Percentiles rank a stretch among this genome's conserved stretches.
Evolutionary conservation across 345 rosid genomes (phyloP).

Genomic region (Noccaea caerulescens): DNA sequence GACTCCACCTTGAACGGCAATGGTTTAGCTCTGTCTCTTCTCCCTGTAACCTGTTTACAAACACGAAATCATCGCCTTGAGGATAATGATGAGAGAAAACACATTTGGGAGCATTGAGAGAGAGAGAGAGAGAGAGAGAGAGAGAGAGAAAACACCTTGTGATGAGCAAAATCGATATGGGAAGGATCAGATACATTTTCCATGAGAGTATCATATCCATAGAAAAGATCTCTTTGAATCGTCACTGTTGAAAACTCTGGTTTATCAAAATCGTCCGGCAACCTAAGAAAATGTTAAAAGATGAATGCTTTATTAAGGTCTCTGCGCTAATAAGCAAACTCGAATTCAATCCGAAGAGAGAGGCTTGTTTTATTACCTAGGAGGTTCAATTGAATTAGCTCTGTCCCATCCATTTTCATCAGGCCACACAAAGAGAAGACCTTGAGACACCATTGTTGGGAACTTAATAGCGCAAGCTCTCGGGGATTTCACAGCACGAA

Average conservation of each 20-base stretch:
- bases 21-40: constrained; percentile 98
- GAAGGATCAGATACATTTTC: constrained; percentile 99
- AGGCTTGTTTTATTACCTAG: constrained; percentile 48
- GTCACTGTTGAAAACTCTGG: constrained; percentile 89
- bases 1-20: constrained; percentile 82
- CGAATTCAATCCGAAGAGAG: not conserved
- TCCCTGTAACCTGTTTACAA: constrained; percentile 80
- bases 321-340: not conserved
- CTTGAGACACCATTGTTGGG: constrained; percentile 92
- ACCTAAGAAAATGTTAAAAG: constrained; percentile 49
- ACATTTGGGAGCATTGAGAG: not conserved
- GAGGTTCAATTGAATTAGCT: constrained; percentile 75
- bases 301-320: not conserved
- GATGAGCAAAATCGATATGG: constrained; percentile 96
- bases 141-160: constrained; percentile 60
- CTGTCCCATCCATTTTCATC: constrained; percentile 87
- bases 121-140: not conserved
- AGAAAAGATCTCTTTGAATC: constrained; percentile 88
- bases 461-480: constrained; percentile 81
- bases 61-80: not conserved
- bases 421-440: constrained; percentile 98
- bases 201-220: constrained; percentile 96
- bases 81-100: not conserved
- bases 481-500: constrained; percentile 78
- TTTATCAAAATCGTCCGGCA: constrained; percentile 85